Percentiles rank a stretch among this genome's conserved stretches.
These are phyloP conservation scores for Pseudoscleropodium purum DNA, from an alignment of 225 moss, liverwort and hornwort species.

Conservation along the genomic window DNA sequence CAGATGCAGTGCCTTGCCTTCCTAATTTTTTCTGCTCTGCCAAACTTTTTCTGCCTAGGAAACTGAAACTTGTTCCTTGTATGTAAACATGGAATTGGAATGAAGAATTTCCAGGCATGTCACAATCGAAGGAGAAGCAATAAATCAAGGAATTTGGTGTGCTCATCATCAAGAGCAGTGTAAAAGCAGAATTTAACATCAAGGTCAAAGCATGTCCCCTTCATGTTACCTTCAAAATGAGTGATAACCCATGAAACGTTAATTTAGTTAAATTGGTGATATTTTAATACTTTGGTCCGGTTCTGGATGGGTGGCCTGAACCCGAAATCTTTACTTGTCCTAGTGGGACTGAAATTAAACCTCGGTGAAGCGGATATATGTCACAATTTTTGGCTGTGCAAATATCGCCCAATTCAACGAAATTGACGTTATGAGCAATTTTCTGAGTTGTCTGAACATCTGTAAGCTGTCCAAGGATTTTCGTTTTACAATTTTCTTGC, in stretches of 20 bases:
- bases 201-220: slow-evolving; percentile 22
- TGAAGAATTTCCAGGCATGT: slow-evolving; percentile 37
- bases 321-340: neutral
- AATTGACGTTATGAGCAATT: no score
- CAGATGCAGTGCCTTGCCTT: neutral
- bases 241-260: neutral
- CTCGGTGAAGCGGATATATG: no score
- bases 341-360: neutral
- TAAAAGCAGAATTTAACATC: slow-evolving; percentile 64
- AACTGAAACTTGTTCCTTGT: neutral
- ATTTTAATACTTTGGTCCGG: no score
- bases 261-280: neutral
- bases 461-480: neutral
- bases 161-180: slow-evolving; percentile 73
- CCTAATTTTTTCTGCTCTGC: neutral
- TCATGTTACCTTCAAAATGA: neutral
- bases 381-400: no score
- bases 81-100: neutral
- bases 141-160: slow-evolving; percentile 58
- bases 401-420: neutral
- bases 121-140: slow-evolving; percentile 61
- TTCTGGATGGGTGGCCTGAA: no score
- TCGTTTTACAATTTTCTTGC: neutral
- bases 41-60: neutral
- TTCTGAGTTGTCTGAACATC: neutral